These are phyloP conservation scores for Hyaloperonospora brassicae DNA, from an alignment of 352 stramenopile species.

Conservation along the genomic window DNA sequence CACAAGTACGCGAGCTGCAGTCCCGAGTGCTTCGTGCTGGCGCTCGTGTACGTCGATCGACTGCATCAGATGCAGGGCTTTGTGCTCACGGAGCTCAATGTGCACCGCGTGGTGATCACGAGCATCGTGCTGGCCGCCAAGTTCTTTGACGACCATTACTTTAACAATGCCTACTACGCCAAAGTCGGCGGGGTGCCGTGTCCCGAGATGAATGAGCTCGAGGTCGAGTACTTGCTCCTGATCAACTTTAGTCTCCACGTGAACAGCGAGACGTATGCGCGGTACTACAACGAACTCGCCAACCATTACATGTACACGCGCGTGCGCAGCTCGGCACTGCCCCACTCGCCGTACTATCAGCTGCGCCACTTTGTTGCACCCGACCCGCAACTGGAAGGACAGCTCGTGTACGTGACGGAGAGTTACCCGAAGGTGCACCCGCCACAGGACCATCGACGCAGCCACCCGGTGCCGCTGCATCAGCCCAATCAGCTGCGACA, in stretches of 20 bases:
- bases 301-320: constrained; percentile 80
- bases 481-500: constrained; percentile 27
- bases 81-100: constrained; percentile 94
- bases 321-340: constrained; percentile 30
- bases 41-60: constrained; percentile 98
- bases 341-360: constrained; percentile 37
- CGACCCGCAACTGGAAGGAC: constrained; percentile 50
- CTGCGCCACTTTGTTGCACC: constrained; percentile 61
- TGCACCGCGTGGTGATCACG: constrained; percentile 97
- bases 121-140: constrained; percentile 96
- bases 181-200: constrained; percentile 92
- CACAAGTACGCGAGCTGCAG: constrained; percentile 98
- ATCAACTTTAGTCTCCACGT: constrained; percentile 98
- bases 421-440: constrained; percentile 33
- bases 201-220: constrained; percentile 95
- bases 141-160: constrained; percentile 99
- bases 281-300: constrained; percentile 88
- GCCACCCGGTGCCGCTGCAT: constrained; percentile 25
- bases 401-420: constrained; percentile 76
- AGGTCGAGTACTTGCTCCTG: constrained; percentile 96
- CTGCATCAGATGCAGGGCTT: constrained; percentile 96
- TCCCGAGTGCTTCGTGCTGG: constrained; percentile 97
- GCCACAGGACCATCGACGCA: constrained; percentile 21
- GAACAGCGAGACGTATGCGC: constrained; percentile 76
- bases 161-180: constrained; percentile 99